Conservation (phyloP, 139 green algal genomes). For the Diplosphaera chodatii region DNA sequence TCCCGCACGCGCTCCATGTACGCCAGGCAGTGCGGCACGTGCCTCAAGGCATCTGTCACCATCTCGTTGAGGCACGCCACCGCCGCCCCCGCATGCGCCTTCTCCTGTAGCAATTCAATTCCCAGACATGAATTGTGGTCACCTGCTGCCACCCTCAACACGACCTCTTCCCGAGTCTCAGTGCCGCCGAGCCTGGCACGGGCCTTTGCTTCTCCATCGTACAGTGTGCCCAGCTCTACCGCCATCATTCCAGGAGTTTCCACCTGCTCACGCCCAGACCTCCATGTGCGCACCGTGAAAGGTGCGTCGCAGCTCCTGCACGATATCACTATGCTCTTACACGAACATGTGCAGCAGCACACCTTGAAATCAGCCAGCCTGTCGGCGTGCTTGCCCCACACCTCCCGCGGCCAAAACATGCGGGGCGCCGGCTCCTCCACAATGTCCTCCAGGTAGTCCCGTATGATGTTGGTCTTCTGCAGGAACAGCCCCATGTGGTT, state of each 20-base stretch:
- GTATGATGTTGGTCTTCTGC: constrained; percentile 99
- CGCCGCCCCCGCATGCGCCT: constrained; percentile 36
- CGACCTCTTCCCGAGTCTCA: no score
- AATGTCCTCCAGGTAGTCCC: constrained; percentile 99
- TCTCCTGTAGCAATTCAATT: neutral
- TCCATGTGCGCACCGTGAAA: no score
- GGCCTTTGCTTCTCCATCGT: no score
- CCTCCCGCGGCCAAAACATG: constrained; percentile 86
- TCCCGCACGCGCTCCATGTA: constrained; percentile 79
- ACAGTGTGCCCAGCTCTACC: no score
- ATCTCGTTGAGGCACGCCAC: constrained; percentile 94
- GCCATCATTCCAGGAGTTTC: no score
- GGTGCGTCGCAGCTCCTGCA: no score
- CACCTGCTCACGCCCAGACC: no score
- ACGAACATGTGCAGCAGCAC: no score
- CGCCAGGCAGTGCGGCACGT: constrained; percentile 38
- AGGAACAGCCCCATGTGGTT: constrained; percentile 99
- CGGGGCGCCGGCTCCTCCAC: constrained; percentile 85
- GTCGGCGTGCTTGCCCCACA: constrained; percentile 83
- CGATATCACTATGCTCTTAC: no score
- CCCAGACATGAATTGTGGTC: no score
- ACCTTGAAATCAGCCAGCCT: constrained; percentile 83
- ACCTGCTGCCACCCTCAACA: no score
- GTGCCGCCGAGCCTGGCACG: no score
- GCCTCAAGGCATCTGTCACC: constrained; percentile 40